phyloP scores from a whole-genome alignment of 2,329 filamentous ascomycete species.

The Venturia nashicola region DNA sequence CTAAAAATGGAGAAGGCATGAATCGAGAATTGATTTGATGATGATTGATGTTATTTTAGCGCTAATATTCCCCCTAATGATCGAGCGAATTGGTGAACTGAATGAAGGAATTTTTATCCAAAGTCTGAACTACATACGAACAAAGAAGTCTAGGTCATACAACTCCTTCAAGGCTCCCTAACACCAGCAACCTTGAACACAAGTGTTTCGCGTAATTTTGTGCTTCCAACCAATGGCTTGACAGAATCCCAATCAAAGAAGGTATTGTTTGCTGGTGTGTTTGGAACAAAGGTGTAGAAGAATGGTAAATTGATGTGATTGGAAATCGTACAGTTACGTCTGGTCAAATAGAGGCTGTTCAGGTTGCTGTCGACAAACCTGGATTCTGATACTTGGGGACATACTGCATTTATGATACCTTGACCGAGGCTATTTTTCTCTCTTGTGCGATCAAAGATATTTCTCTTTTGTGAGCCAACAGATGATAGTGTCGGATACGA shows the following conservation, averaged over 20 bases:
- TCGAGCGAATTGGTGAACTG: not conserved
- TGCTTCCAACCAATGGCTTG: not conserved
- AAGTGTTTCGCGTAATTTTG: not conserved
- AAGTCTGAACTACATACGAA: not conserved
- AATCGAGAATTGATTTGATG: not conserved
- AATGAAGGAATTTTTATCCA: not conserved
- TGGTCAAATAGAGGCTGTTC: not conserved
- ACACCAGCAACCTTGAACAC: not conserved
- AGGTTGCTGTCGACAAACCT: not conserved
- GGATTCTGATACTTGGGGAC: not conserved
- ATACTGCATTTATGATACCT: not conserved
- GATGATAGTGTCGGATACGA: not conserved
- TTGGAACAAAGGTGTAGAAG: not conserved
- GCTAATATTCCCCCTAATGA: not conserved
- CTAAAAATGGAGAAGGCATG: conserved; percentile 21
- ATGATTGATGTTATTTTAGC: not conserved
- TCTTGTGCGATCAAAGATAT: not conserved
- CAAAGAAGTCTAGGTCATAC: not conserved
- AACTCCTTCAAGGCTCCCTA: not conserved
- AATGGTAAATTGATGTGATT: not conserved
- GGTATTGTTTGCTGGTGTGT: not conserved
- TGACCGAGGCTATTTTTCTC: not conserved
- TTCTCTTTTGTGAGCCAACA: not conserved
- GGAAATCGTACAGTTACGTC: not conserved
- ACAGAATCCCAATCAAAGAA: not conserved